A percentile compares a stretch with the other conserved stretches of the same genome.
phyloP scores from a whole-genome alignment of 805 yeast species.

The Diddensiella santjacobensis region DNA sequence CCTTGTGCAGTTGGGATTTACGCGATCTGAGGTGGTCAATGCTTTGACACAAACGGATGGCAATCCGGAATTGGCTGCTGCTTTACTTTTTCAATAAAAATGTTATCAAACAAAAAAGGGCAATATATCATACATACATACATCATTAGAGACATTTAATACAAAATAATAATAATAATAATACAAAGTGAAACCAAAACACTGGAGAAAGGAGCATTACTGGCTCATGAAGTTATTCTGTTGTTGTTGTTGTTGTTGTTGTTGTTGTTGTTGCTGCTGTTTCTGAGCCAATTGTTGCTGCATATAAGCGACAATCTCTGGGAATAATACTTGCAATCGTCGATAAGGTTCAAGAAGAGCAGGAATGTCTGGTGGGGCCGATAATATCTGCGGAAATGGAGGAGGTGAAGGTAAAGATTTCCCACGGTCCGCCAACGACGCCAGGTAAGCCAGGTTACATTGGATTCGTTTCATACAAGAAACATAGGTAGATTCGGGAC shows the following conservation, averaged over 20 bases:
- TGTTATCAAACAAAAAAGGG: too few relatives aligned
- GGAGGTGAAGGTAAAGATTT: constrained; percentile 20
- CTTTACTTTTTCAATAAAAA: constrained; percentile 52
- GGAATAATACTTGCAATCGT: constrained; percentile 31
- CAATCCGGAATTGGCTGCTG: constrained; percentile 82
- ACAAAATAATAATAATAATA: background rate
- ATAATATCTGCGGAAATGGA: constrained; percentile 31
- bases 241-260: constrained; percentile 23
- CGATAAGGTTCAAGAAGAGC: constrained; percentile 31
- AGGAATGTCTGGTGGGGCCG: constrained; percentile 31
- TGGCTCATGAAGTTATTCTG: constrained; percentile 4
- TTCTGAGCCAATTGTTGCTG: constrained; percentile 23
- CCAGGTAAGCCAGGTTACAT: constrained; percentile 34
- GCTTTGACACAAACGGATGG: constrained; percentile 71
- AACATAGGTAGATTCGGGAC: constrained; percentile 20
- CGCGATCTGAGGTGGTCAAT: constrained; percentile 53
- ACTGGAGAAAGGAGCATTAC: too few relatives aligned
- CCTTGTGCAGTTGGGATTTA: constrained; percentile 67
- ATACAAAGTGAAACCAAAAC: too few relatives aligned
- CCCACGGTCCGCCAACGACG: constrained; percentile 29
- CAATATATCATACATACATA: background rate
- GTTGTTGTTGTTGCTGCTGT: constrained; percentile 25
- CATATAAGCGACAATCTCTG: constrained; percentile 24
- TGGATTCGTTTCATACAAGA: constrained; percentile 35
- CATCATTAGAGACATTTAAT: background rate